Evolutionary conservation across 2,329 filamentous ascomycete genomes (phyloP).

Genomic region (Stenocarpella maydis): DNA sequence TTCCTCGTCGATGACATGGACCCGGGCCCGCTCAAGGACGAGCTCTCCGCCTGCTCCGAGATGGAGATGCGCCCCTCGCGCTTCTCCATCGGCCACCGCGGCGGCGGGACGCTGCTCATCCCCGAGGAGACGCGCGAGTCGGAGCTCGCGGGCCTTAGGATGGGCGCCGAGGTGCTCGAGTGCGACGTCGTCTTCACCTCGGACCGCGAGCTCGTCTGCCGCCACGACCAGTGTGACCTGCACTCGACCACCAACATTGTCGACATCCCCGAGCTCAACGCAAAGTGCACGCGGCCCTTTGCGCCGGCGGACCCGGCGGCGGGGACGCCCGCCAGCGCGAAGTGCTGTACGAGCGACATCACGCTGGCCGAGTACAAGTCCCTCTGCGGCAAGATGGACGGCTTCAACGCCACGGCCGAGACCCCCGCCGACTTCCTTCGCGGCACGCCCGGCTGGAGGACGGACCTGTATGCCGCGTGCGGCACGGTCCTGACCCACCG

Average conservation of each 20-base stretch:
- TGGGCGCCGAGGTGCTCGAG: conserved; percentile 73
- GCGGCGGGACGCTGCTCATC: conserved; percentile 67
- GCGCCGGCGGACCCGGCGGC: conserved; percentile 54
- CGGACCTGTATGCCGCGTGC: conserved; percentile 72
- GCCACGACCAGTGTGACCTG: conserved; percentile 72
- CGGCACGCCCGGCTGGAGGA: conserved; percentile 68
- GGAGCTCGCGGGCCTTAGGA: conserved; percentile 68
- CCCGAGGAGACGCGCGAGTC: conserved; percentile 71
- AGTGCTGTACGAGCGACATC: conserved; percentile 77
- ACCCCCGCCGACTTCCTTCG: conserved; percentile 65
- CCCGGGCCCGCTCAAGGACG: conserved; percentile 64
- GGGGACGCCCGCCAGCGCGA: conserved; percentile 63
- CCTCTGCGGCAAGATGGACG: conserved; percentile 77
- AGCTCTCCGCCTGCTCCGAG: conserved; percentile 66
- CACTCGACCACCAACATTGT: conserved; percentile 76
- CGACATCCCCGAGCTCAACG: conserved; percentile 65
- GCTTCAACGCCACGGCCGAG: conserved; percentile 64
- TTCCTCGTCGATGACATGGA: conserved; percentile 72
- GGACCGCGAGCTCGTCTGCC: conserved; percentile 72
- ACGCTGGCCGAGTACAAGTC: conserved; percentile 72
- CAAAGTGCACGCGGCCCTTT: conserved; percentile 71
- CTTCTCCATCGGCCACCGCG: conserved; percentile 70
- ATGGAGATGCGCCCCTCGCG: conserved; percentile 58
- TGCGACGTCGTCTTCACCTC: conserved; percentile 74
- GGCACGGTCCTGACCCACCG: conserved; percentile 67